Base-by-base conservation (phyloP, 768 basidiomycete genomes). In the Rhodosporidiobolus sp. region DNA sequence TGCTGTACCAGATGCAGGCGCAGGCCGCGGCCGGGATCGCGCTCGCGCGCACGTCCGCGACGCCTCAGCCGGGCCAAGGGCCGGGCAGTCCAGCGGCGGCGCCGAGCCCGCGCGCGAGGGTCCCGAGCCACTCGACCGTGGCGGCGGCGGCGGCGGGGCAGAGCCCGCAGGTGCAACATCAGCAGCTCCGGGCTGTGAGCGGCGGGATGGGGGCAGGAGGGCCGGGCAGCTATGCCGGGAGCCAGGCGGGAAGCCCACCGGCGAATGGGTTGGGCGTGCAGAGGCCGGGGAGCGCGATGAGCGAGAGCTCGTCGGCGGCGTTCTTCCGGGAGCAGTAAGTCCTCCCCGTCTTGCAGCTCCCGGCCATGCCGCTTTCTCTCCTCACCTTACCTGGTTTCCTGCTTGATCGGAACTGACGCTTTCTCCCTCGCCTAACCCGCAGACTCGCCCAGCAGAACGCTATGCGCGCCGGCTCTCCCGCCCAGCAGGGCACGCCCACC, bases 301-400 rank as follows among this genome's bases (percentile, higher is more conserved):
- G 57, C 55, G 48, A 50, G 16, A 24, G 52, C 52, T 22, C 63
- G n/a, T 66, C 64, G 14, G 68, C 60, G n/a, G 30, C 73, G 12
- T 58, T 59, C 34, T 71, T 75, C 28, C 52, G 69, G 34, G 73
- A 75, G 55, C 73, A 75, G 69, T 67, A 32, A 28, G 65, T 57
- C 14, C 53, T 48, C 14, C 54, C 24, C n/a, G 3, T 19, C 17
- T 53, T 57, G 49, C 46, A n/a, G n/a, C 19, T 28, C 14, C 14
- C 30, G n/a, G 20, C n/a, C 8, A 11, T 50, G 43, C 34, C 14
- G 7, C 30, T 12, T 4, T 38, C n/a, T 10, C 17, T 22, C 53
- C 30, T 56, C 19, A 8, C n/a, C n/a, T n/a, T n/a, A n/a, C n/a
- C n/a, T n/a, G n/a, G n/a, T n/a, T n/a, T n/a, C n/a, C n/a, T n/a